phyloP scores from a whole-genome alignment of 768 basidiomycete genomes.

The Hortiboletus flavorubellus region DNA sequence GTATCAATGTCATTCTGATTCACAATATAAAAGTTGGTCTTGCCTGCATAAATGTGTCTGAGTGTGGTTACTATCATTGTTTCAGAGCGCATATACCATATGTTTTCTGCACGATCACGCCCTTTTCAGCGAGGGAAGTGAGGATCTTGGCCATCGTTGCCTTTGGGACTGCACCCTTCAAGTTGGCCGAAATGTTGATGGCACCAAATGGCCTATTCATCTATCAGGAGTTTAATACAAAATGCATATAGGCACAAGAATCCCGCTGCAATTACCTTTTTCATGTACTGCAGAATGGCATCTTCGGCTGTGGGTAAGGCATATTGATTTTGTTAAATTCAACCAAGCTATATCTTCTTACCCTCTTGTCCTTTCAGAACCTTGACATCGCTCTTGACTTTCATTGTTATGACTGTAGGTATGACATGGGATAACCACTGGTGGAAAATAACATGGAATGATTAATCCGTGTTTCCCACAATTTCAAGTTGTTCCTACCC shows the following conservation, averaged over 20 bases:
- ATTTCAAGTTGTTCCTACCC: too few species aligned
- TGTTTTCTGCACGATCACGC: conserved; percentile 73
- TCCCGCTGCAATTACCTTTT: conserved; percentile 43
- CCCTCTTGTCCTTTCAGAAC: conserved; percentile 77
- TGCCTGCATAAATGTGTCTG: conserved; percentile 45
- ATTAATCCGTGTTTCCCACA: too few species aligned
- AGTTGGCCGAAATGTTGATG: conserved; percentile 86
- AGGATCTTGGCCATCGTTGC: conserved; percentile 83
- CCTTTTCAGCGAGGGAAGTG: conserved; percentile 77
- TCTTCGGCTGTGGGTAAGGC: conserved; percentile 55
- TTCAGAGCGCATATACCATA: conserved; percentile 54
- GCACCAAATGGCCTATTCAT: conserved; percentile 95
- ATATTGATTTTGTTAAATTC: not conserved
- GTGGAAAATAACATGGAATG: too few species aligned
- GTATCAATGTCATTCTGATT: conserved; percentile 73
- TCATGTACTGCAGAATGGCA: conserved; percentile 74
- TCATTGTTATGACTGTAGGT: conserved; percentile 37
- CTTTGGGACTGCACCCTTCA: conserved; percentile 88
- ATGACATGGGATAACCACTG: too few species aligned
- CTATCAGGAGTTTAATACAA: conserved; percentile 34
- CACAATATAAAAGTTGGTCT: conserved; percentile 82
- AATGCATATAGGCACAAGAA: conserved; percentile 4
- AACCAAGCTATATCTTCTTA: conserved; percentile 8
- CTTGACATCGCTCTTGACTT: conserved; percentile 53
- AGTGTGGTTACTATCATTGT: not conserved